Base-by-base conservation (phyloP, 228 moss, liverwort and hornwort species). In the Sphagnum magellanicum region DNA sequence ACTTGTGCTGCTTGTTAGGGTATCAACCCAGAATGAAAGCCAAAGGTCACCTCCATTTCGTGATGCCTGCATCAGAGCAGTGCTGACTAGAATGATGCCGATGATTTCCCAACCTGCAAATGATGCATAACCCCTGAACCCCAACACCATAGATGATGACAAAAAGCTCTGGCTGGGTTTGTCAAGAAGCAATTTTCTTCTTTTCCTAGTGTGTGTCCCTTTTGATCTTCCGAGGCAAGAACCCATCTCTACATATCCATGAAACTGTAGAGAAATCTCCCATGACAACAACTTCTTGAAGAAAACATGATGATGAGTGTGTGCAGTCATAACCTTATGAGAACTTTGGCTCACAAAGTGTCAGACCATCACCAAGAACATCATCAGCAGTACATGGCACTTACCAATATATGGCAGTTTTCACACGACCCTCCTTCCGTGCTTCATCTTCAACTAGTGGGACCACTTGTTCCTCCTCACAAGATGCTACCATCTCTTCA, bases 21-120 rank as follows among this genome's bases (percentile, higher is more conserved):
- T 82, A 76, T 97, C 91, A 55, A 97, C 91, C 97, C 97, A 97
- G 67, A 93, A 84, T 71, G 93, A 84, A 63, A 97, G 82, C 97
- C 97, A 97, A 66, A 83, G 71, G 79, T 97, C 97, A 69, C 90
- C 82, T 63, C 87, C 90, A 70, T 93, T 93, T 64, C 90, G 80
- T 61, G 97, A 87, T 60, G 76, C 85, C 82, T 97, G 90, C 97
- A 93, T 97, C 52, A 93, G 82, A 55, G 71, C 70, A 47, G 91
- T 90, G 73, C 79, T 90, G 62, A 88, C 52, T 49, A 93, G 60
- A 74, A 91, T 88, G 7, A 81, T 80, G 50, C 72, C 77, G 72
- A 97, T 76, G 13, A 93, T 70, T 76, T 84, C 83, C 93, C 93
- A 93, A 65, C 88, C 88, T 67, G 84, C 87, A 70, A 87, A 90